Percentiles rank a stretch among this genome's conserved stretches.
These are phyloP conservation scores for Xerocomus spinulosus DNA, from an alignment of 768 basidiomycete species.

Conservation along the genomic window DNA sequence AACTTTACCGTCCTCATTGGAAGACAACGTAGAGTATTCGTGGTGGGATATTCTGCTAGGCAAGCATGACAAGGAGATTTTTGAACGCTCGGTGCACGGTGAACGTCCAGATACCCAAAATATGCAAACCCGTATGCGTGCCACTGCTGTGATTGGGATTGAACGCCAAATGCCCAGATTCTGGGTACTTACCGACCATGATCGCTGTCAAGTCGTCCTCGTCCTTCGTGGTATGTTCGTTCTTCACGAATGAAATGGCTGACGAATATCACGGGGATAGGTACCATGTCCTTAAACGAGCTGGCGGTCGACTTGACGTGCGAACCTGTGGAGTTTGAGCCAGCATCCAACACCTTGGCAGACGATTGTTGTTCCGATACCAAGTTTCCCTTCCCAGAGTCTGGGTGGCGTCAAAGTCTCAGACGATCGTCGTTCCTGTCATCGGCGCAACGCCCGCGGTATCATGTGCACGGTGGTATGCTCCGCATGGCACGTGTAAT, in stretches of 20 bases:
- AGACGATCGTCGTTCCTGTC: slow-evolving; percentile 24
- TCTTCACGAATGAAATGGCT: neutral
- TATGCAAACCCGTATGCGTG: slow-evolving; percentile 39
- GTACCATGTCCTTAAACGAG: slow-evolving; percentile 86
- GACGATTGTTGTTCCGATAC: slow-evolving; percentile 28
- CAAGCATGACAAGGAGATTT: slow-evolving; percentile 79
- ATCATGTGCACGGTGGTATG: slow-evolving; percentile 80
- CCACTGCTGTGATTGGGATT: slow-evolving; percentile 59
- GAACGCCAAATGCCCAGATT: slow-evolving; percentile 76
- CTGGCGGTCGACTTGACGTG: slow-evolving; percentile 83
- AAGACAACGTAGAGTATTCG: slow-evolving; percentile 44
- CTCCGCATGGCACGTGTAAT: slow-evolving; percentile 72
- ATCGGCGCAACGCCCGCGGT: slow-evolving; percentile 30
- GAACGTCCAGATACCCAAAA: slow-evolving; percentile 16
- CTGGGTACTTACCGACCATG: slow-evolving; percentile 83
- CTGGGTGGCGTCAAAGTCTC: slow-evolving; percentile 21
- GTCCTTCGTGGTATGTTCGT: slow-evolving; percentile 55
- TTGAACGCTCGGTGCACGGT: slow-evolving; percentile 53
- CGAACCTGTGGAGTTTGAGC: slow-evolving; percentile 63
- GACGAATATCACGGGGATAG: slow-evolving; percentile 28
- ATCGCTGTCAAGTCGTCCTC: slow-evolving; percentile 66
- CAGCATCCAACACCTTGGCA: slow-evolving; percentile 37
- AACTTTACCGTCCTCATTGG: slow-evolving; percentile 19
- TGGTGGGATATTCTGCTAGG: slow-evolving; percentile 85
- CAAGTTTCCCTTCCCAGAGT: slow-evolving; percentile 36